Evolutionary conservation across 139 green algal genomes (phyloP), one percentile per base, ranked within the genome.

Genomic region (Parachlorella kessleri): DNA sequence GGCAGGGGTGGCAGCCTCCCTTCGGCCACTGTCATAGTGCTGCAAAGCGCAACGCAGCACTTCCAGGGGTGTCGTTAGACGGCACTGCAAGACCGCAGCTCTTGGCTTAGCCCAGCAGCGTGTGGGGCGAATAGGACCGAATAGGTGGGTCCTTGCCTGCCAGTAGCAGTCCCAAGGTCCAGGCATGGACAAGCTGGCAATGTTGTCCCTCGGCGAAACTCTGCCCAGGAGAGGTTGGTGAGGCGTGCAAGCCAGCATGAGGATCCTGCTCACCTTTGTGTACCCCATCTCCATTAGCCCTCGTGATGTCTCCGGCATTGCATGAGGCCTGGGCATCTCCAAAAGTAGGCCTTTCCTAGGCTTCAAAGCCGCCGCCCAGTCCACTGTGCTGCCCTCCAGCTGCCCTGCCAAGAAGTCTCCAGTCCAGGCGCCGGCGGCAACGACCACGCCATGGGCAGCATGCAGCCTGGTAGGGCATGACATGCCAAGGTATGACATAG

Each of bases 281-380:
- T 95, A 95, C 2, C 75, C 83, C 70, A 92, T 79, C 75, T 96
- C 92, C 92, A 96, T 96, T n/a, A 94, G 82, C 71, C 92, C 92
- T 64, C 81, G 83, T 3, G 1, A 38, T 38, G 91, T 21, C 0
- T 33, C 55, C 4, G 90, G 83, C 86, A 91, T 92, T 54, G 78
- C 72, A 6, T 6, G 10, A 18, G 90, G 90, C 28, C 24, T 42
- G 2, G 63, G 26, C 77, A 95, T 35, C 75, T 92, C 90, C 66
- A 95, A 72, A 78, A 96, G 75, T 68, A 94, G 88, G 0, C 91
- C 92, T 6, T 80, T 42, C 32, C 90, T 79, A 3, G 92, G 91
- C 63, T 82, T 77, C 33, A 96, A 82, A 48, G 86, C 66, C 3
- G 39, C 18, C n/a, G 35, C 55, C 89, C 90, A 95, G 24, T 28